These are phyloP conservation scores for Hericium erinaceus DNA, from an alignment of 768 basidiomycete genomes.

Conservation along the genomic window DNA sequence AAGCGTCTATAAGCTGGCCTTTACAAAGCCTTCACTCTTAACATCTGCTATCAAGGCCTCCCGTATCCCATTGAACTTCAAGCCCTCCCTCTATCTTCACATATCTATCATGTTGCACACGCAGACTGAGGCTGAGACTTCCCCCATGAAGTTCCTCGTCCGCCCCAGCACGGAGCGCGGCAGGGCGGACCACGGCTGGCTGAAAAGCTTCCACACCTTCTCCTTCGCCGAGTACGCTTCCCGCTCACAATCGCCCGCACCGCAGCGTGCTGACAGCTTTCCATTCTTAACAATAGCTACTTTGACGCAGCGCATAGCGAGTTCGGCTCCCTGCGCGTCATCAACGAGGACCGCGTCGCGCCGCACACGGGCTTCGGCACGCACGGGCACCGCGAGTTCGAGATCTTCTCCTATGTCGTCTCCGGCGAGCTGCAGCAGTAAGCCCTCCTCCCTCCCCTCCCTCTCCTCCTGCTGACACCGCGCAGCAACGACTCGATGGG, in stretches of 20 bases:
- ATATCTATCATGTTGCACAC: background rate
- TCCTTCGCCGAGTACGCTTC: conserved; percentile 48
- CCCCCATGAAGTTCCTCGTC: conserved; percentile 19
- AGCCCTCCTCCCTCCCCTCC: conserved; percentile 13
- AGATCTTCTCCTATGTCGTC: conserved; percentile 87
- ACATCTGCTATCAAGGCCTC: background rate
- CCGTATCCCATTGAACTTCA: background rate
- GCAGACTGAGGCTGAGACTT: background rate
- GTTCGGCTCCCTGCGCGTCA: conserved; percentile 74
- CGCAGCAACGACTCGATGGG: conserved; percentile 83
- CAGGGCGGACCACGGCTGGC: conserved; percentile 47
- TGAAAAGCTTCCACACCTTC: conserved; percentile 64
- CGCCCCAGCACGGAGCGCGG: conserved; percentile 35
- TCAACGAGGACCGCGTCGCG: conserved; percentile 87
- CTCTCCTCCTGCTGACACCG: background rate
- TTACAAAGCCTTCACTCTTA: background rate
- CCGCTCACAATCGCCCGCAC: background rate
- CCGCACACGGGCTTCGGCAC: conserved; percentile 77
- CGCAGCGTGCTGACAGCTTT: background rate
- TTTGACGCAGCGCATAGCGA: background rate
- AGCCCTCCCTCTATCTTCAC: background rate
- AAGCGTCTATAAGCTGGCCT: background rate
- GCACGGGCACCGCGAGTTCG: conserved; percentile 76
- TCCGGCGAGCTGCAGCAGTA: conserved; percentile 75
- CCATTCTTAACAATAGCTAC: background rate